Conservation (phyloP, 768 basidiomycete species). For the Trametes punicea region DNA sequence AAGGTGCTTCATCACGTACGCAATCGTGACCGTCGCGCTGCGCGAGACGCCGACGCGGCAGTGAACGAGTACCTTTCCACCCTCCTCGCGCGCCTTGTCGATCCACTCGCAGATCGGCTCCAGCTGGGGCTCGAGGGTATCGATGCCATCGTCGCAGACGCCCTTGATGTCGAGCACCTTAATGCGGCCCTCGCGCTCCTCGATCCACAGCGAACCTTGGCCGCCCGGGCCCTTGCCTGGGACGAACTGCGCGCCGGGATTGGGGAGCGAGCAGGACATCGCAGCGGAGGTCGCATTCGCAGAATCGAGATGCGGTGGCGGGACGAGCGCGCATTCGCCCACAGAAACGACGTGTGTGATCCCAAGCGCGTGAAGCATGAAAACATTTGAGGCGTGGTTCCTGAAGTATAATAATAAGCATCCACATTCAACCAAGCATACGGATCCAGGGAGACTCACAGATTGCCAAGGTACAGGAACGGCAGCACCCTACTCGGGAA, state of each 20-base stretch:
- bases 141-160: slow-evolving; percentile 95
- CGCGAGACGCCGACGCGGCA: slow-evolving; percentile 99
- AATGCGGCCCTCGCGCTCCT: slow-evolving; percentile 85
- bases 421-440: neutral
- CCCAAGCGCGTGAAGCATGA: slow-evolving; percentile 93
- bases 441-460: slow-evolving; percentile 53
- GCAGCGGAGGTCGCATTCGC: slow-evolving; percentile 1
- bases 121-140: slow-evolving; percentile 86
- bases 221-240: slow-evolving; percentile 44
- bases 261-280: slow-evolving; percentile 14
- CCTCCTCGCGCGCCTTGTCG: slow-evolving; percentile 73
- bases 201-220: slow-evolving; percentile 80
- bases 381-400: slow-evolving; percentile 91
- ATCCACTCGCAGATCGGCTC: slow-evolving; percentile 92
- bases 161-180: slow-evolving; percentile 90
- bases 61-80: slow-evolving; percentile 91
- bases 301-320: slow-evolving; percentile 52
- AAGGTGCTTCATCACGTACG: slow-evolving; percentile 95
- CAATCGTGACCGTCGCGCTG: slow-evolving; percentile 94
- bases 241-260: slow-evolving; percentile 34
- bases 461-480: slow-evolving; percentile 90
- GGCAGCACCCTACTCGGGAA: slow-evolving; percentile 93
- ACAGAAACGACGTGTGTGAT: slow-evolving; percentile 98
- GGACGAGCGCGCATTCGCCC: slow-evolving; percentile 89
- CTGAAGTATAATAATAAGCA: slow-evolving; percentile 36